Evolutionary conservation across 2,329 filamentous ascomycete genomes (phyloP), one percentile per base, ranked within the genome.

Genomic region (Xylaria sp.): DNA sequence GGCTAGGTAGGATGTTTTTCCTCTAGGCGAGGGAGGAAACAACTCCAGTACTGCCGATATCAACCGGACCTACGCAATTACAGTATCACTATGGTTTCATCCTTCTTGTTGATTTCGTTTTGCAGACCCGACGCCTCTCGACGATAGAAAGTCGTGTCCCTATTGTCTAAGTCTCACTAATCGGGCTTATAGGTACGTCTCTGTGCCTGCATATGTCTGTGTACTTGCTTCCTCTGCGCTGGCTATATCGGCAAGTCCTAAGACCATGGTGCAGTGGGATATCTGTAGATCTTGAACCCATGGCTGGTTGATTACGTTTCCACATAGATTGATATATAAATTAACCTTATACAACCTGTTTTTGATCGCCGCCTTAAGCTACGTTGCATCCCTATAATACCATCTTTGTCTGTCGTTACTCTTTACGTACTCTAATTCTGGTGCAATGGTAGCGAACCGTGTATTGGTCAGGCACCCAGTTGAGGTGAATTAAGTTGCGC

Each of bases 301-400:
- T 66, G 48, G 63, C 48, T 54, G 55, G 58, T 47, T 66, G 63
- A 48, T 63, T 44, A 32, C 25, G 57, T 50, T 29, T 27, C 23
- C 50, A n/a, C 63, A 18, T 59, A 21, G 21, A 54, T n/a, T 48
- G 48, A 25, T 10, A 55, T 21, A 54, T 60, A 55, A 50, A 58
- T 57, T n/a, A 9, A 55, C 51, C 27, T 69, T 48, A 63, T 72
- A 72, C 70, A 70, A 54, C 69, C 65, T 63, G 65, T 72, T 73
- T 60, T 64, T 69, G 65, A 29, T 71, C 71, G 74, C 72, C 71
- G 72, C 72, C 70, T 65, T 73, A 74, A 76, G 72, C 72, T 70
- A 74, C 72, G 63, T 68, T 63, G 35, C 44, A 55, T 54, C 16
- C 16, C 16, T 60, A 47, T 21, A 50, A 21, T 21, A 50, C 21